Base-by-base conservation (phyloP, 2,329 filamentous ascomycete genomes). In the Colletotrichum orchidophilum region DNA sequence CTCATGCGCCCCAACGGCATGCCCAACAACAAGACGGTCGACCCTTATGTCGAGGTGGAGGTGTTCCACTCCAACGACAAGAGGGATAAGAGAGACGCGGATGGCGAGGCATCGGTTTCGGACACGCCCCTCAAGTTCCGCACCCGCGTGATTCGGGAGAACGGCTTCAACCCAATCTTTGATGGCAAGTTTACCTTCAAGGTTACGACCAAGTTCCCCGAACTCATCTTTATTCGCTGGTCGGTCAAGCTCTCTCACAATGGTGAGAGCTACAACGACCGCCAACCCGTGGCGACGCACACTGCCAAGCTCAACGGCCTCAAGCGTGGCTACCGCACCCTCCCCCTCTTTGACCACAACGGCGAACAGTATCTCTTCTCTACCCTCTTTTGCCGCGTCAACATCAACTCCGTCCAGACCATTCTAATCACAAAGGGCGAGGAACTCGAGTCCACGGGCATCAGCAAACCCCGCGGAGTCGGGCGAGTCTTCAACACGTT, bases 311-410 rank as follows among this genome's bases (percentile, higher is more conserved):
- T 98, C 62, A 92, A 88, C 83, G 97, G 92, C 78, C 88, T 98
- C 52, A 94, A 96, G 79, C 92, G 96, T 81, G 96, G 96, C 31
- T 98, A 96, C 81, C 94, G 96, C 73, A 97, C 97, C 72, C 86
- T 98, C 63, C 96, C 96, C 12, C 87, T 99, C 18, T 93, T 94
- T 80, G 95, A 98, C 82, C 88, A 91, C 66, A 93, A 94, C 73
- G 96, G 95, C 72, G 95, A 98, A 76, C 94, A 95, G 76, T 98
- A 97, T 80, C 87, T 98, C 53, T 98, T 98, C 82, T 97, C 96
- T 2, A 97, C 95, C 12, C 86, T 99, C 18, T 97, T 98, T 81
- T 97, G 95, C 84, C 92, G 92, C 77, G 93, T 98, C 82, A 91
- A 91, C 75, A 93, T 89, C 33, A 86, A 88, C 49, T 84, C 86